Evolutionary conservation across 176 grass and related monocot genomes (phyloP).

Genomic region (Alopecurus myosuroides): DNA sequence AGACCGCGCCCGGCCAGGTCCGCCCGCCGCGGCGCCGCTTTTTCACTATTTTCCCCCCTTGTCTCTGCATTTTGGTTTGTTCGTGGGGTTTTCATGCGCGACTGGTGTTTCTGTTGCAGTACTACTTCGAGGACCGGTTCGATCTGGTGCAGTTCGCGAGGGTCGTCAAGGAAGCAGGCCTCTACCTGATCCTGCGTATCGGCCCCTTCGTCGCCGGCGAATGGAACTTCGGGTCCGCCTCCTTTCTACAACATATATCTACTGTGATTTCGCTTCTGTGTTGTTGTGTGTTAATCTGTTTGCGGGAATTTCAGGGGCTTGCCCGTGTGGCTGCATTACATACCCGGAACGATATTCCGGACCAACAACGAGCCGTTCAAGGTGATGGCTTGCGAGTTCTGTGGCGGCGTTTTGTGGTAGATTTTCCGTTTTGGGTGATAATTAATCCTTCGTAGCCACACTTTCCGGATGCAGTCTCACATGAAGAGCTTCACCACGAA

Average conservation of each 20-base stretch:
- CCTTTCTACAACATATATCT: too few relatives aligned
- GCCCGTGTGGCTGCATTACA: conserved; percentile 91
- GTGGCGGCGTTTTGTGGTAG: not conserved
- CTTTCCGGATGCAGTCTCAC: conserved; percentile 44
- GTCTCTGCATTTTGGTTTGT: not conserved
- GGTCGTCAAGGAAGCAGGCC: conserved; percentile 66
- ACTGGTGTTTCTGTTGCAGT: conserved; percentile 38
- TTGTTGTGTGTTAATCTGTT: not conserved
- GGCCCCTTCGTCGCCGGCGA: conserved; percentile 90
- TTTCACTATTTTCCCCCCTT: too few relatives aligned
- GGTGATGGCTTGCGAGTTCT: conserved; percentile 32
- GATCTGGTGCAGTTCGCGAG: conserved; percentile 75
- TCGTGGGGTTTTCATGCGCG: not conserved
- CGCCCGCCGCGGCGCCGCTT: too few relatives aligned
- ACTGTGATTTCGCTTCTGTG: not conserved
- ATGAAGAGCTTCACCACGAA: conserved; percentile 83
- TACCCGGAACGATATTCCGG: conserved; percentile 77
- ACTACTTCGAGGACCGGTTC: conserved; percentile 94
- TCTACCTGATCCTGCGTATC: conserved; percentile 90
- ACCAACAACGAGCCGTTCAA: conserved; percentile 74
- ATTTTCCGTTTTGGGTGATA: not conserved
- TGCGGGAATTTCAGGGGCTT: conserved; percentile 50
- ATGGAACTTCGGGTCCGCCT: conserved; percentile 73
- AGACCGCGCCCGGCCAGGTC: conserved; percentile 80
- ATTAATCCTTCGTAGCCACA: not conserved